Base-by-base conservation (phyloP, 768 basidiomycete species). In the Suillus subaureus region DNA sequence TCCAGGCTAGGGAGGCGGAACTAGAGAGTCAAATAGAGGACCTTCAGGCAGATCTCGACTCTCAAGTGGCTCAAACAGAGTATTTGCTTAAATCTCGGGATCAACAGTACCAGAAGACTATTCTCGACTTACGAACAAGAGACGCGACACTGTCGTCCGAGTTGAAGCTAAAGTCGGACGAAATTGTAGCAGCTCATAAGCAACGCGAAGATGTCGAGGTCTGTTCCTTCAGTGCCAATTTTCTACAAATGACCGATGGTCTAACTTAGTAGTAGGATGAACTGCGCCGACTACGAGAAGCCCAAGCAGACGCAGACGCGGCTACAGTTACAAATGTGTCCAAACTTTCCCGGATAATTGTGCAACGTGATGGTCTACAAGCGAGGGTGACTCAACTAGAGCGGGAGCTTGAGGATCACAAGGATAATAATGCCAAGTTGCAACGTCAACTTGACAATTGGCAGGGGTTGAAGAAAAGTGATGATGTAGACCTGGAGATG, bases 371-470 rank as follows among this genome's bases (percentile, higher is more conserved):
- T 33, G 83, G 84, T 42, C 79, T 86, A 23, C 80, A 85, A 54
- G 79, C 84, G 26, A 81, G 81, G 58, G 79, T 82, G 47, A 76
- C 79, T 0, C 88, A 89, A 37, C 80, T 91, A 43, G 82, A 89
- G 65, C 82, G 81, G 54, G 72, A 79, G 40, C 84, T 87, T 62
- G 83, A 85, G 49, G 89, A 91, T 47, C 80, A 86, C 28, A 84
- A 86, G 66, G 84, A 86, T 7, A 81, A 82, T 12, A 84, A 83
- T 57, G 75, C 77, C 6, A 84, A 89, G 49, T 78, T 92, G 43
- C 82, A 84, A 60, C 82, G 83, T 18, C 91, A 93, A 69, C 77
- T 93, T 11, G 84, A 85, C 49, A 86, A 88, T 70, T 92, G 89
- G 90, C 82, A 90, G 70, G 82, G 75, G 33, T 74, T 91, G 21